These are phyloP conservation scores for Nemania sp. DNA, from an alignment of 2,329 filamentous ascomycete species.

Conservation along the genomic window DNA sequence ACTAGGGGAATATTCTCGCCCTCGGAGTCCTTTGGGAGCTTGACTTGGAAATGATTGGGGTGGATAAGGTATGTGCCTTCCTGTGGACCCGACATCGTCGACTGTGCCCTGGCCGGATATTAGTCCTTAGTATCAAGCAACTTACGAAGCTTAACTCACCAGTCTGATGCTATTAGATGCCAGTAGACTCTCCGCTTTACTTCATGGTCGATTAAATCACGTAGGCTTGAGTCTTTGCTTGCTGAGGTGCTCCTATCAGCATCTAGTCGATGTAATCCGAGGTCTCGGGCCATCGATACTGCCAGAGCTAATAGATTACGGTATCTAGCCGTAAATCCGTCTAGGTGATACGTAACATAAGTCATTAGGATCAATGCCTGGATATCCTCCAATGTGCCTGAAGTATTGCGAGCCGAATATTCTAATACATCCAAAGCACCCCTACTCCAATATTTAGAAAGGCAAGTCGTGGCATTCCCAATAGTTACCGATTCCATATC, in stretches of 20 bases:
- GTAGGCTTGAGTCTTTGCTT: not conserved
- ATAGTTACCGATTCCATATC: slow-evolving; percentile 38
- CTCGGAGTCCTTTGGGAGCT: slow-evolving; percentile 36
- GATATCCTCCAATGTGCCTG: slow-evolving; percentile 40
- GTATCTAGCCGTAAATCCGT: slow-evolving; percentile 40
- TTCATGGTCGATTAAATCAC: slow-evolving; percentile 31
- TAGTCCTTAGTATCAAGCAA: not conserved
- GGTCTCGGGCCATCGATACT: slow-evolving; percentile 38
- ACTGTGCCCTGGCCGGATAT: slow-evolving; percentile 37
- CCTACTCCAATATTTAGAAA: slow-evolving; percentile 29
- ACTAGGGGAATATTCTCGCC: slow-evolving; percentile 13
- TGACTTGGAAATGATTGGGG: slow-evolving; percentile 38
- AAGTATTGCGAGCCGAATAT: slow-evolving; percentile 37
- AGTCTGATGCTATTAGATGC: slow-evolving; percentile 38
- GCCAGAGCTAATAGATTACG: slow-evolving; percentile 37
- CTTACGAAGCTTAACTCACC: slow-evolving; percentile 17
- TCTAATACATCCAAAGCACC: slow-evolving; percentile 42
- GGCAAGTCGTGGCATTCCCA: slow-evolving; percentile 38
- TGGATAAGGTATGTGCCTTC: slow-evolving; percentile 44
- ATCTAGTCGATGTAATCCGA: slow-evolving; percentile 41
- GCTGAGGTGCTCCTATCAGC: slow-evolving; percentile 14
- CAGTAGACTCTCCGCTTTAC: slow-evolving; percentile 41
- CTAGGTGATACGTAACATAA: slow-evolving; percentile 39
- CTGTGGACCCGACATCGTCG: slow-evolving; percentile 42
- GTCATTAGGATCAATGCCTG: slow-evolving; percentile 42